These are phyloP conservation scores for Cercospora sp. DNA, from an alignment of 2,329 filamentous ascomycete species.

Conservation along the genomic window DNA sequence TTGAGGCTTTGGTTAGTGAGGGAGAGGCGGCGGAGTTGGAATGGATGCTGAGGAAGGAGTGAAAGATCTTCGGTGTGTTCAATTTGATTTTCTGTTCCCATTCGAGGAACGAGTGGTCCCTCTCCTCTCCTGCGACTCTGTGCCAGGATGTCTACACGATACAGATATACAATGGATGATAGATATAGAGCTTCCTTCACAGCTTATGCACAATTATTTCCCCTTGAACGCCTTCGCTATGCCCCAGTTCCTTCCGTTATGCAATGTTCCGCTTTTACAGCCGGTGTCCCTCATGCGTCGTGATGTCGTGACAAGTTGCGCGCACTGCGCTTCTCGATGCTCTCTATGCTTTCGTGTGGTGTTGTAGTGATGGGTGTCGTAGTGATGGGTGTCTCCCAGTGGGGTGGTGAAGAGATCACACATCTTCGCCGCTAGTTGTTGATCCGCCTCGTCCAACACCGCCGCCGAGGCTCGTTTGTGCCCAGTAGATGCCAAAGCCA, in stretches of 20 bases:
- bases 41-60: slow-evolving; percentile 43
- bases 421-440: slow-evolving; percentile 36
- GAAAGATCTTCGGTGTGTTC: background rate
- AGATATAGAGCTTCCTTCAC: background rate
- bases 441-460: slow-evolving; percentile 30
- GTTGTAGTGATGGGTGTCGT: background rate
- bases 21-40: slow-evolving; percentile 52
- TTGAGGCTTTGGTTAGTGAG: slow-evolving; percentile 55
- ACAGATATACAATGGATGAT: slow-evolving; percentile 8
- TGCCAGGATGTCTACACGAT: background rate
- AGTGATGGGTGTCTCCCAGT: background rate
- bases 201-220: background rate
- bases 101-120: background rate
- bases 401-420: slow-evolving; percentile 18
- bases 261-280: slow-evolving; percentile 4
- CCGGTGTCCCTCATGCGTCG: slow-evolving; percentile 3
- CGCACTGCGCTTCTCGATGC: background rate
- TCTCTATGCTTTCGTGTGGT: background rate
- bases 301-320: slow-evolving; percentile 1
- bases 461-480: slow-evolving; percentile 43
- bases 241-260: slow-evolving; percentile 7
- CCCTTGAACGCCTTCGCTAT: slow-evolving; percentile 25
- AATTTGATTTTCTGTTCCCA: background rate
- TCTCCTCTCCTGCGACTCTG: background rate
- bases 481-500: slow-evolving; percentile 53